Conservation (phyloP, 208 protist species). For the Crithidia bombi region DNA sequence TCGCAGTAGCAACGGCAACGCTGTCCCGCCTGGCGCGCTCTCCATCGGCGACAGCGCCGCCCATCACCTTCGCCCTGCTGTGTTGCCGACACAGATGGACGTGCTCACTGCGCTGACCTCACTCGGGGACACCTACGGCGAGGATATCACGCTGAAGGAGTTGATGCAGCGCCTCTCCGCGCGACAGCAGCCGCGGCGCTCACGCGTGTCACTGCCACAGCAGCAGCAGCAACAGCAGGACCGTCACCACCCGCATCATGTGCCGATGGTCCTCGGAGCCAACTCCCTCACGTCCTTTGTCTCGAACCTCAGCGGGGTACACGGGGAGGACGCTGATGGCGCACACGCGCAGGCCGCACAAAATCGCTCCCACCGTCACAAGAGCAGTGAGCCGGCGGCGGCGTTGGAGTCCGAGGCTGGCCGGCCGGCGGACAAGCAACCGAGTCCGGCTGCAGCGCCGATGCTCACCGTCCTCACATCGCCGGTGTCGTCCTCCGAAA, state of each 20-base stretch:
- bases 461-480: neutral
- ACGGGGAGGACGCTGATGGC: neutral
- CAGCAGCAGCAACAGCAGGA: neutral
- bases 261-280: constrained; percentile 3
- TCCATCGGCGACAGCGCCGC: constrained; percentile 6
- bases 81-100: constrained; percentile 7
- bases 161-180: constrained; percentile 11
- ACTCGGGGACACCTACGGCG: constrained; percentile 18
- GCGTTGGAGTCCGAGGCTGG: too few relatives aligned
- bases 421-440: too few relatives aligned
- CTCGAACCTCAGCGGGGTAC: constrained; percentile 1
- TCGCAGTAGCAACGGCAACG: neutral
- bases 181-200: neutral
- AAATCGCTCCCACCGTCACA: neutral
- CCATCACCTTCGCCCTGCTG: neutral
- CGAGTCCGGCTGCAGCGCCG: neutral
- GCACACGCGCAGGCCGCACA: neutral
- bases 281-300: constrained; percentile 16
- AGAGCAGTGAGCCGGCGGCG: neutral
- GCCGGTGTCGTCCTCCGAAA: neutral
- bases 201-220: constrained; percentile 6
- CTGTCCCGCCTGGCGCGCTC: neutral
- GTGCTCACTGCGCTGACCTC: constrained; percentile 13
- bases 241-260: neutral
- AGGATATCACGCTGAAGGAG: constrained; percentile 29